Evolutionary conservation across 257 asterid genomes (phyloP).

Genomic region (Cruciata laevipes): DNA sequence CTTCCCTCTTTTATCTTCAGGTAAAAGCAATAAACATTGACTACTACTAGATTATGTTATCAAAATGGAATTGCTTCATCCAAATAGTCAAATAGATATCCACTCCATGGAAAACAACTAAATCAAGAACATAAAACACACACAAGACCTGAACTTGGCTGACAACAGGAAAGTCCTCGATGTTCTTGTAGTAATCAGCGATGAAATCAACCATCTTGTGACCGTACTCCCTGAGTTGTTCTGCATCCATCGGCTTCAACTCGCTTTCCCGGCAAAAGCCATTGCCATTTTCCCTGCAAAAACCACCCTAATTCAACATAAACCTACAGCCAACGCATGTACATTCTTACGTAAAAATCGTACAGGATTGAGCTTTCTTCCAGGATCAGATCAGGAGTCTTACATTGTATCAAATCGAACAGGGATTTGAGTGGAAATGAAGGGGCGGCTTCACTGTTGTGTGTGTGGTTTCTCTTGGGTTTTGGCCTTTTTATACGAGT

Average conservation of each 20-base stretch:
- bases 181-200: constrained; percentile 86
- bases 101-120: neutral
- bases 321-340: neutral
- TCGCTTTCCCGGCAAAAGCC: constrained; percentile 41
- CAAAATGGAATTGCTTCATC: neutral
- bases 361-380: neutral
- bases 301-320: neutral
- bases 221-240: constrained; percentile 72
- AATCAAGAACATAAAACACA: neutral
- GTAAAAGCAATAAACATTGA: neutral
- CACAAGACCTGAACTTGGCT: constrained; percentile 89
- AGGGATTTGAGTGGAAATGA: neutral
- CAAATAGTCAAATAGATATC: neutral
- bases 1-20: no score
- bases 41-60: neutral
- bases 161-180: constrained; percentile 73
- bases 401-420: constrained; percentile 8
- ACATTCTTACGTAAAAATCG: neutral
- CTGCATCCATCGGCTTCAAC: constrained; percentile 86
- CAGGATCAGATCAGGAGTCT: constrained; percentile 4
- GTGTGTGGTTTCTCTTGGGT: no score
- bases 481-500: neutral
- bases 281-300: constrained; percentile 1
- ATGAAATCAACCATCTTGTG: constrained; percentile 95
- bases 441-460: neutral